These are phyloP conservation scores for Citrullus mucosospermus DNA, from an alignment of 306 rosid genomes.

Conservation along the genomic window DNA sequence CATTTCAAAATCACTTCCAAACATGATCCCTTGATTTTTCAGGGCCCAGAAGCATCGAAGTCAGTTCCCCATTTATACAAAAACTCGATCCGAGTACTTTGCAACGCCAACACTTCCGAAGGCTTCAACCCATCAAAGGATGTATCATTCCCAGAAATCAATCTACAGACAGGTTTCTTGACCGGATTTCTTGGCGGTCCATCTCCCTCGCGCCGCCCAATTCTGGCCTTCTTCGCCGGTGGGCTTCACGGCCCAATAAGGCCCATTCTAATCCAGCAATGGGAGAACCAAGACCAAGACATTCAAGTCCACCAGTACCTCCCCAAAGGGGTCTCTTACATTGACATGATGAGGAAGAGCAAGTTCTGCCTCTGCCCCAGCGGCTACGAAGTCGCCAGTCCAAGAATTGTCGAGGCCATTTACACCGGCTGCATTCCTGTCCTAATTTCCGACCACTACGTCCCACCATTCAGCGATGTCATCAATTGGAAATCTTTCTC, in stretches of 20 bases:
- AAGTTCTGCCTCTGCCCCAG: slow-evolving; percentile 82
- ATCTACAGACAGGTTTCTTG: slow-evolving; percentile 47
- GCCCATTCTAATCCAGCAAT: slow-evolving; percentile 46
- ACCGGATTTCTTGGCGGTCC: slow-evolving; percentile 53
- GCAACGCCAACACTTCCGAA: slow-evolving; percentile 87
- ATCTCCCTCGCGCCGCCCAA: slow-evolving; percentile 43
- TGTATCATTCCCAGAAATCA: slow-evolving; percentile 76
- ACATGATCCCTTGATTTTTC: background rate
- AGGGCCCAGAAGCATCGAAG: slow-evolving; percentile 66
- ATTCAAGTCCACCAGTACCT: slow-evolving; percentile 54
- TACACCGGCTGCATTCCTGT: slow-evolving; percentile 85
- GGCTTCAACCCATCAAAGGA: slow-evolving; percentile 69
- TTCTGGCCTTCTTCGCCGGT: slow-evolving; percentile 78
- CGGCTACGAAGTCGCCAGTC: slow-evolving; percentile 88
- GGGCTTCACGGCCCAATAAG: slow-evolving; percentile 75
- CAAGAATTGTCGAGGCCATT: slow-evolving; percentile 81
- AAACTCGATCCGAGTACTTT: slow-evolving; percentile 57
- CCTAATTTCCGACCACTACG: slow-evolving; percentile 70
- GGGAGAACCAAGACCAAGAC: slow-evolving; percentile 73
- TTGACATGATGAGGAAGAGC: slow-evolving; percentile 60
- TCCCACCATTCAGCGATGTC: slow-evolving; percentile 70
- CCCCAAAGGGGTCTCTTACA: slow-evolving; percentile 56
- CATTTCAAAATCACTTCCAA: too few relatives aligned
- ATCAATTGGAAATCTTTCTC: slow-evolving; percentile 77
- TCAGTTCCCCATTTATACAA: slow-evolving; percentile 32